Percentiles rank a stretch among this genome's conserved stretches.
These are phyloP conservation scores for Agrocybe pediades DNA, from an alignment of 768 basidiomycete genomes.

Conservation along the genomic window DNA sequence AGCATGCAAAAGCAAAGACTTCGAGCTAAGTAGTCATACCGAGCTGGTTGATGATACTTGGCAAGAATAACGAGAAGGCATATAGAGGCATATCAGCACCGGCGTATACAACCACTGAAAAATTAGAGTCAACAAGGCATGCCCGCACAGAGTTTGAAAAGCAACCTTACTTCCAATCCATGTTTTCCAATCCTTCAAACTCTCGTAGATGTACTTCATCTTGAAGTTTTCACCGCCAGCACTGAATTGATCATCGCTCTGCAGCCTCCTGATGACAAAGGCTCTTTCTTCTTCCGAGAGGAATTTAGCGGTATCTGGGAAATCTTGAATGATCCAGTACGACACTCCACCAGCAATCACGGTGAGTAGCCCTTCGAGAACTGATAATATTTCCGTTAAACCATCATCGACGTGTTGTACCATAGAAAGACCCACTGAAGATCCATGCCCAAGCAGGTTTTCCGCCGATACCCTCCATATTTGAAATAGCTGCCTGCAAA, in stretches of 20 bases:
- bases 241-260: slow-evolving; percentile 69
- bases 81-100: slow-evolving; percentile 70
- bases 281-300: slow-evolving; percentile 71
- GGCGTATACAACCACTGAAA: slow-evolving; percentile 54
- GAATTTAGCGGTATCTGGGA: slow-evolving; percentile 81
- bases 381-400: slow-evolving; percentile 18
- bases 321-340: slow-evolving; percentile 82
- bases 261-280: slow-evolving; percentile 64
- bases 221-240: slow-evolving; percentile 68
- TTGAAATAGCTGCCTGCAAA: slow-evolving; percentile 59
- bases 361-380: slow-evolving; percentile 69
- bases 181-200: slow-evolving; percentile 74
- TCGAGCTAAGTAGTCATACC: slow-evolving; percentile 1
- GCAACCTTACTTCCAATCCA: slow-evolving; percentile 51
- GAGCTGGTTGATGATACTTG: slow-evolving; percentile 65
- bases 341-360: slow-evolving; percentile 65
- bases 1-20: not conserved
- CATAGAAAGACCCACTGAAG: slow-evolving; percentile 44
- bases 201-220: slow-evolving; percentile 58
- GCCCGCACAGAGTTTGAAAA: not conserved
- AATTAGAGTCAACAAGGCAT: not conserved
- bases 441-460: slow-evolving; percentile 74
- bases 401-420: not conserved
- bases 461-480: slow-evolving; percentile 71
- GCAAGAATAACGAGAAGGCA: slow-evolving; percentile 77